Conservation (phyloP, 345 rosid species). For the Durio zibethinus region DNA sequence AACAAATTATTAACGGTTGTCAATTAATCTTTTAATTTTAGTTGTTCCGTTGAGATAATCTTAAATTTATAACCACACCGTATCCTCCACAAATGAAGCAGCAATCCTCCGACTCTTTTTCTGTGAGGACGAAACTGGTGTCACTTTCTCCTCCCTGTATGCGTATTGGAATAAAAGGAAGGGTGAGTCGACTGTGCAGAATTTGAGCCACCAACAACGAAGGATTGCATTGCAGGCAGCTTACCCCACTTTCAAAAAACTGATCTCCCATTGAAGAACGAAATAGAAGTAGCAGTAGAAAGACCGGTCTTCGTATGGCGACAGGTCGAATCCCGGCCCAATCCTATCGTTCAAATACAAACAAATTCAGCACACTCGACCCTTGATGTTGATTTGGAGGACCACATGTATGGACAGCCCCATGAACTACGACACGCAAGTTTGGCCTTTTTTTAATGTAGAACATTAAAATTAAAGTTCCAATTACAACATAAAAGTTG, state of each 20-base stretch:
- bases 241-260: not conserved
- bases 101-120: not conserved
- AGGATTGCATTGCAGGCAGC: not conserved
- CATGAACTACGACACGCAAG: not conserved
- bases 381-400: not conserved
- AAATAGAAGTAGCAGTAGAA: not conserved
- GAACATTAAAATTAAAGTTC: conserved; percentile 3
- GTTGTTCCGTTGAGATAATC: too few species aligned
- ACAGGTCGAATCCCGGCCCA: not conserved
- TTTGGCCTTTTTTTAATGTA: too few species aligned
- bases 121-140: not conserved
- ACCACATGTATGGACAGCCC: not conserved
- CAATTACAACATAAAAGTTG: conserved; percentile 21
- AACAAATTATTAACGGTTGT: too few species aligned
- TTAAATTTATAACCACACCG: not conserved
- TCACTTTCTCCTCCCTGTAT: not conserved
- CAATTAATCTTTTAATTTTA: not conserved
- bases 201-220: not conserved
- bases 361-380: not conserved
- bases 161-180: not conserved
- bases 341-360: not conserved
- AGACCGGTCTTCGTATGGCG: not conserved
- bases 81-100: not conserved
- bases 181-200: not conserved
- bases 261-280: not conserved